Base-by-base conservation (phyloP, 441 rosid genomes). In the Arabidopsis lyrata region DNA sequence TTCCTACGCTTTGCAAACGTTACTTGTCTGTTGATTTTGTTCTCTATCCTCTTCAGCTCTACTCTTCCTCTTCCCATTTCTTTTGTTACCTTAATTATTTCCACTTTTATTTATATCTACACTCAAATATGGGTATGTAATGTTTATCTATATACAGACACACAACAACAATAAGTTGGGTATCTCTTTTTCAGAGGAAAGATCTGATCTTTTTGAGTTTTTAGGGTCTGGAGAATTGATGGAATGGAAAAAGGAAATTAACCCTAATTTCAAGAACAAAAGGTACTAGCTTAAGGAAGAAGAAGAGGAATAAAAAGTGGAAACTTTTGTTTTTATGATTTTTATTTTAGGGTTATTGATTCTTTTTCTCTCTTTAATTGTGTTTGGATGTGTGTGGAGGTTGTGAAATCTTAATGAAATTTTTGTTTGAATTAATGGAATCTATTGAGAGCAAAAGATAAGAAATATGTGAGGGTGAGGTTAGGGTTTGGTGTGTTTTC, bases 51-150 rank as follows among this genome's bases (percentile, higher is more conserved):
- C 89, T 87, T 90, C 81, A 88, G 70, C 81, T 88, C 96, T 31
- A 90, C 90, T 73, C 79, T 90, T 65, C 97, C 97, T 69, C 97
- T 92, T 38, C 97, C 96, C 97, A 92, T 91, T n/a, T 52, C 34
- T 36, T 49, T 38, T 13, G 8, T 8, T 62, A 63, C 53, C 39
- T 15, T 63, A 9, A 29, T 63, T 66, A 29, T 63, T 66, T 58
- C 32, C 6, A 27, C 27, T 57, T 65, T 6, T 41, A 29, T 57
- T 8, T 66, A 5, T 55, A 8, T 9, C n/a, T 11, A 34, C 41
- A 38, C 34, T 14, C 32, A 52, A 72, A 39, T 39, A 72, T 63
- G 59, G 74, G 27, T 64, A 68, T 64, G 49, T 73, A 50, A n/a
- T 70, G 52, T 61, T 65, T 73, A 36, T 75, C 70, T 70, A 56